Evolutionary conservation across 768 basidiomycete species (phyloP).

Genomic region (Cyclocybe cylindracea): DNA sequence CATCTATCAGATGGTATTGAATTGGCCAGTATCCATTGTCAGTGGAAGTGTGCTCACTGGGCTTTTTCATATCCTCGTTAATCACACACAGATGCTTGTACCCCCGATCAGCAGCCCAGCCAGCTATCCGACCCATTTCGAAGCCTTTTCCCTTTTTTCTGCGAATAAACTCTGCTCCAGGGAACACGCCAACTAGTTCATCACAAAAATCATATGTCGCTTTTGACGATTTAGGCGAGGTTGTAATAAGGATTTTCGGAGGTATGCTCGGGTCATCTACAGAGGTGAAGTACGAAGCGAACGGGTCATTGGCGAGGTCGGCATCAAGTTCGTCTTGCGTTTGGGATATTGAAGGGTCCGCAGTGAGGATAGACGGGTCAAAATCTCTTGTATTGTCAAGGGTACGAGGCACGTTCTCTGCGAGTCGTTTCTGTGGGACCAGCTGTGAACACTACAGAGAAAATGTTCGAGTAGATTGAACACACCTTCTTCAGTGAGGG

Average conservation of each 20-base stretch:
- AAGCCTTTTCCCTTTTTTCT: slow-evolving; percentile 89
- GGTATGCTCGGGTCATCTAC: slow-evolving; percentile 69
- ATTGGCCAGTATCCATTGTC: background rate
- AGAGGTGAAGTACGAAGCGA: slow-evolving; percentile 74
- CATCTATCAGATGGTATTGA: slow-evolving; percentile 54
- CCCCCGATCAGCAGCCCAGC: slow-evolving; percentile 89
- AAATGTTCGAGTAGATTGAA: background rate
- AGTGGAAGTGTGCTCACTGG: slow-evolving; percentile 62
- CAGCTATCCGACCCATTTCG: slow-evolving; percentile 87
- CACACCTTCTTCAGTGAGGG: slow-evolving; percentile 78
- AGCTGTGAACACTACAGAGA: background rate
- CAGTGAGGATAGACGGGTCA: slow-evolving; percentile 67
- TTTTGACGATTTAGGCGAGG: slow-evolving; percentile 86
- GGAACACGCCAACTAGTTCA: slow-evolving; percentile 86
- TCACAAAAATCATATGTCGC: slow-evolving; percentile 91
- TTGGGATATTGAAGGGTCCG: slow-evolving; percentile 47
- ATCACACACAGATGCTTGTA: slow-evolving; percentile 91
- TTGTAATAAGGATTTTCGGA: slow-evolving; percentile 89
- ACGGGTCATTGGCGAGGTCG: slow-evolving; percentile 75
- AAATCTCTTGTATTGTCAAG: slow-evolving; percentile 92
- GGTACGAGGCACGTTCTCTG: slow-evolving; percentile 86
- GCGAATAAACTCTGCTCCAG: slow-evolving; percentile 87
- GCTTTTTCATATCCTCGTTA: slow-evolving; percentile 93
- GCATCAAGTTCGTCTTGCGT: slow-evolving; percentile 56
- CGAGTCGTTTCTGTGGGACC: slow-evolving; percentile 66